Evolutionary conservation across 306 rosid genomes (phyloP).

Genomic region (Coriaria nepalensis): DNA sequence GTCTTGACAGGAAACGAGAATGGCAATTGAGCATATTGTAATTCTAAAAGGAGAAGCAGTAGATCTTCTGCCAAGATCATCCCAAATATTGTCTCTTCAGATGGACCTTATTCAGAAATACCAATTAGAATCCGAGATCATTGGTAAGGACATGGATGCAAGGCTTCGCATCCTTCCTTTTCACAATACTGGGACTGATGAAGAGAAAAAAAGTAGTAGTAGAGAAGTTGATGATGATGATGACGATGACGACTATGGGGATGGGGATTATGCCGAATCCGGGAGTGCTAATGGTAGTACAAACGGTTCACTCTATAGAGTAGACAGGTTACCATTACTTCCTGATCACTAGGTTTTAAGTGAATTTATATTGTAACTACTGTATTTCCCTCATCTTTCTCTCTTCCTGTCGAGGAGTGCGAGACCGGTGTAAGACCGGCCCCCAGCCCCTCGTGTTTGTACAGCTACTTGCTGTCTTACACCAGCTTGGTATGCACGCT

Average conservation of each 20-base stretch:
- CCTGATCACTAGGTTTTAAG: constrained; percentile 33
- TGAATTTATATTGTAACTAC: neutral
- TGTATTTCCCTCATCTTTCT: too few species aligned
- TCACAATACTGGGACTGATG: constrained; percentile 18
- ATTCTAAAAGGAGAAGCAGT: constrained; percentile 66
- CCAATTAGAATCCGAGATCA: constrained; percentile 46
- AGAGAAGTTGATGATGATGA: constrained; percentile 18
- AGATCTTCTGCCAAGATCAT: constrained; percentile 69
- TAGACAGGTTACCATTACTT: constrained; percentile 58
- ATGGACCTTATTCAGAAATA: constrained; percentile 52
- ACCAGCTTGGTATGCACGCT: too few species aligned
- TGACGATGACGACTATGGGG: constrained; percentile 29
- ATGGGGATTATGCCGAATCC: constrained; percentile 27
- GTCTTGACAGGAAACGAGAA: constrained; percentile 67
- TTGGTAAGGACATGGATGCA: constrained; percentile 23
- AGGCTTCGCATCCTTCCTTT: constrained; percentile 61
- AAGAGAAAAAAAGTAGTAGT: constrained; percentile 2
- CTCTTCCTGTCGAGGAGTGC: too few species aligned
- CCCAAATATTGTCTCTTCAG: constrained; percentile 49
- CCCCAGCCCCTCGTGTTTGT: too few species aligned
- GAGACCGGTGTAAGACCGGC: too few species aligned
- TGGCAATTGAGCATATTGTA: constrained; percentile 70
- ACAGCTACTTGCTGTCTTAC: too few species aligned
- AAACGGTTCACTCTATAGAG: constrained; percentile 30
- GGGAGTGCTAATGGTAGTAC: constrained; percentile 27